Percentiles rank a stretch among this genome's conserved stretches.
Evolutionary conservation across 768 basidiomycete species (phyloP).

Genomic region (Suillus paluster): DNA sequence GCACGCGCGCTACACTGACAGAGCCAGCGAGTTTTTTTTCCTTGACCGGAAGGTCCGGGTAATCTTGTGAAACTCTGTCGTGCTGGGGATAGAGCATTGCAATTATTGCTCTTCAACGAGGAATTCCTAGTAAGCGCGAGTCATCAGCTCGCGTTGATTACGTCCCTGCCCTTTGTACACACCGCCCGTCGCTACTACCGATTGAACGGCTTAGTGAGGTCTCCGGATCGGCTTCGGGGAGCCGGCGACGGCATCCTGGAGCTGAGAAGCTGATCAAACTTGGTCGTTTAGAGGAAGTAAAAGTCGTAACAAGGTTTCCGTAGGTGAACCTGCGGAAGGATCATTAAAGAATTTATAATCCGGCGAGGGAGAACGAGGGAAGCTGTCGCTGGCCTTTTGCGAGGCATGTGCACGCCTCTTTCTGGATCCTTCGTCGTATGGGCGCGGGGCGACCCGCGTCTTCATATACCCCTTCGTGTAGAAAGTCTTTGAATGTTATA

Average conservation of each 20-base stretch:
- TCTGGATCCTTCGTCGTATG: not conserved
- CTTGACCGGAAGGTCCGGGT: constrained; percentile 80
- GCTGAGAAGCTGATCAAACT: constrained; percentile 73
- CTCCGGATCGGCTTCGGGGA: constrained; percentile 76
- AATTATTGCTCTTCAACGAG: constrained; percentile 93
- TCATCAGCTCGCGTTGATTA: constrained; percentile 90
- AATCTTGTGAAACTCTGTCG: constrained; percentile 81
- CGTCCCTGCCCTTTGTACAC: constrained; percentile 91
- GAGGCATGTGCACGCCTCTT: constrained; percentile 2
- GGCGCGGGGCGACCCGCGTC: not conserved
- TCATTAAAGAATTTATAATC: constrained; percentile 55
- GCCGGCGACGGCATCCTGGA: constrained; percentile 53
- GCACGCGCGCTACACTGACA: constrained; percentile 89
- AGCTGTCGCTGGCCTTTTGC: constrained; percentile 35
- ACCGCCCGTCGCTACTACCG: constrained; percentile 90
- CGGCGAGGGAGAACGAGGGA: not conserved
- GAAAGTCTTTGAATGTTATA: constrained; percentile 4
- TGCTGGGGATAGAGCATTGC: constrained; percentile 90
- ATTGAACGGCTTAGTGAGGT: constrained; percentile 92
- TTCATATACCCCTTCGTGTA: not conserved
- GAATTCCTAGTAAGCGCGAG: constrained; percentile 89
- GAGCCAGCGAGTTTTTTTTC: constrained; percentile 80
- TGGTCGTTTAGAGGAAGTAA: constrained; percentile 87
- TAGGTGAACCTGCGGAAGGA: constrained; percentile 85
- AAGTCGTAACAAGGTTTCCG: constrained; percentile 83